Evolutionary conservation across 176 grass and related monocot genomes (phyloP), one percentile per base, ranked within the genome.

Genomic region (Bothriochloa decipiens): DNA sequence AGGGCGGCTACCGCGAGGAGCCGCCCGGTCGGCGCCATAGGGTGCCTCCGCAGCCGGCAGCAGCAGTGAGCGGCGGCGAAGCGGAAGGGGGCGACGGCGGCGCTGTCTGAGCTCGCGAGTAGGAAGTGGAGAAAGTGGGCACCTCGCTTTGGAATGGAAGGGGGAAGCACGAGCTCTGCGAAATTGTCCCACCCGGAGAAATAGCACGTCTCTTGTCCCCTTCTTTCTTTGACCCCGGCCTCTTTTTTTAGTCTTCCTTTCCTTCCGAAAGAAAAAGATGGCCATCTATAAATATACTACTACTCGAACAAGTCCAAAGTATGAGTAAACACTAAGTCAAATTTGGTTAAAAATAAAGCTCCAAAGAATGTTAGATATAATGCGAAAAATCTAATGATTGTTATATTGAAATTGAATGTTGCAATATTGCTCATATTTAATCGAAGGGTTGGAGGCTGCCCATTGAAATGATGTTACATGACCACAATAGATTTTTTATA

Each of bases 1-100:
- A 90, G 65, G 66, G 83, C 53, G 53, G 78, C 73, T 45, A 61
- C 83, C 73, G 67, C 73, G 57, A 72, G 58, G 39, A 90, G 84
- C 79, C 79, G 79, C 37, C 67, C 67, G 20, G 83, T 2, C 27
- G 73, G 66, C 17, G 55, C 83, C 88, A 86, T 86, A 18, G 47
- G 46, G 61, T 52, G 12, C 73, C 23, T 23, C 8, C 8, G 55
- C 8, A 11, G 55, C 11, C 58, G 33, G 72, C 61, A 29, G 70
- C 67, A 3, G 81, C 4, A 4, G 81, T 10, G 71, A 25, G 78
- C 72, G 42, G 67, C 50, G 10, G 75, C 17, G 63, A 14, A 25
- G 55, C 3, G 32, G 45, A 42, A 33, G 18, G 4, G 62, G 18
- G 12, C 20, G 11, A 63, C 11, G 79, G 66, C 66, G 47, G 12